phyloP scores from a whole-genome alignment of 139 green algal genomes.

The Picochlorum costavermella region DNA sequence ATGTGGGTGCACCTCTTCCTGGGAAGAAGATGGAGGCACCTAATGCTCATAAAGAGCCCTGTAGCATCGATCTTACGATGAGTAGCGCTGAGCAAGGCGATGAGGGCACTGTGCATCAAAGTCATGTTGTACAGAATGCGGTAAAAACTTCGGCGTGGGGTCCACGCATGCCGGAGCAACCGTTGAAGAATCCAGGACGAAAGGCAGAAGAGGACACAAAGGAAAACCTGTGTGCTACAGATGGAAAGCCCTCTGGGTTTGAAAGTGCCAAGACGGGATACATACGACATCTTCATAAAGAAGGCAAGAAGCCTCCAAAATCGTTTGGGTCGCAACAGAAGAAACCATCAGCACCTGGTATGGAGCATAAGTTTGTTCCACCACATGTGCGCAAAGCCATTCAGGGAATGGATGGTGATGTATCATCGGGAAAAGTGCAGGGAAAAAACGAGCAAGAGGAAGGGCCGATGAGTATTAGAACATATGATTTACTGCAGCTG shows the following conservation, averaged over 20 bases:
- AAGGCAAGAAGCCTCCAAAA: conserved; percentile 13
- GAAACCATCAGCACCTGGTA: not conserved
- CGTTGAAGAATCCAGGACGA: too few relatives aligned
- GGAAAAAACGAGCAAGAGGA: conserved; percentile 13
- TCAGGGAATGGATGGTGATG: conserved; percentile 10
- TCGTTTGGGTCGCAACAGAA: not conserved
- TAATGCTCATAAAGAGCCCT: too few relatives aligned
- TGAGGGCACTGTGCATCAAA: too few relatives aligned
- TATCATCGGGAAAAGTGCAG: conserved; percentile 7
- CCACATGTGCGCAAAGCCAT: conserved; percentile 52
- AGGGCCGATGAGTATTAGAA: not conserved
- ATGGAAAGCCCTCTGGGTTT: conserved; percentile 10
- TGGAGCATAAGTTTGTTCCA: conserved; percentile 48
- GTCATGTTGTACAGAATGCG: too few relatives aligned
- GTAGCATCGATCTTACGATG: too few relatives aligned
- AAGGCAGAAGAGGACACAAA: too few relatives aligned
- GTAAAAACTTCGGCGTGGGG: too few relatives aligned
- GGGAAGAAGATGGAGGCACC: too few relatives aligned
- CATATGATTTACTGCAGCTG: conserved; percentile 12
- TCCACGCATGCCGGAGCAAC: too few relatives aligned
- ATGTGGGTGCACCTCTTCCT: too few relatives aligned
- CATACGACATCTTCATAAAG: conserved; percentile 10
- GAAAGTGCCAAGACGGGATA: conserved; percentile 24
- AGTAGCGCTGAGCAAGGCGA: too few relatives aligned
- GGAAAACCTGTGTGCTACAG: too few relatives aligned